A percentile compares a stretch with the other conserved stretches of the same genome.
These are phyloP conservation scores for Pythium aphanidermatum DNA, from an alignment of 352 stramenopile genomes.

Conservation along the genomic window DNA sequence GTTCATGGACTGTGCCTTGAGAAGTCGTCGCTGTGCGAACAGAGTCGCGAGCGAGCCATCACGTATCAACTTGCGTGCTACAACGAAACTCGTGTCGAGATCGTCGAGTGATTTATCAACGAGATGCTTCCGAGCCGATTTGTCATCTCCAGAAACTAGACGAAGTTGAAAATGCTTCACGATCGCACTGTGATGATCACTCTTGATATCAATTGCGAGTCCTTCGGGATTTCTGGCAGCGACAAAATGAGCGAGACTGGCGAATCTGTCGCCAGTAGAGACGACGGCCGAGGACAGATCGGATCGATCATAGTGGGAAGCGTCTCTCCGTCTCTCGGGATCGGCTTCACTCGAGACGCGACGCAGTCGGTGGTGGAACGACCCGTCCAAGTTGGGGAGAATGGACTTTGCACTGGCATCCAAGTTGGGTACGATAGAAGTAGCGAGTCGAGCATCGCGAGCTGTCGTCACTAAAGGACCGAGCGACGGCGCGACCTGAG, in stretches of 20 bases:
- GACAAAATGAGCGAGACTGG: slow-evolving; percentile 12
- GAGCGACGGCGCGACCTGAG: no score
- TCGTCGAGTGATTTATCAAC: not conserved
- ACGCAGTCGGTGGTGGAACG: slow-evolving; percentile 1
- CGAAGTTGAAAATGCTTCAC: slow-evolving; percentile 20
- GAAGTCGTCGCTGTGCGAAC: no score
- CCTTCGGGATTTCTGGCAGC: slow-evolving; percentile 5
- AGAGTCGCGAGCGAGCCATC: no score
- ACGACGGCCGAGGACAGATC: slow-evolving; percentile 9
- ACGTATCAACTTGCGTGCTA: not conserved
- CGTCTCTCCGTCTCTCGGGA: not conserved
- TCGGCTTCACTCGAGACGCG: slow-evolving; percentile 10
- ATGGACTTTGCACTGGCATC: no score
- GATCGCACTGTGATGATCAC: slow-evolving; percentile 17
- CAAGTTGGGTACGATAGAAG: no score
- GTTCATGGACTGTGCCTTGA: no score
- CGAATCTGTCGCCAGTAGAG: slow-evolving; percentile 5
- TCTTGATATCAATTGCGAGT: slow-evolving; percentile 9
- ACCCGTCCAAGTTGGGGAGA: not conserved
- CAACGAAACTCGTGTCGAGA: not conserved
- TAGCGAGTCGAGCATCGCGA: no score
- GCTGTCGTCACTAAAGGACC: no score
- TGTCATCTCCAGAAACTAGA: slow-evolving; percentile 4
- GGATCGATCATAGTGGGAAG: slow-evolving; percentile 10
- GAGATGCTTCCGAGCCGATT: not conserved